Conservation (phyloP, 176 grass and related monocot genomes). For the Guadua angustifolia region DNA sequence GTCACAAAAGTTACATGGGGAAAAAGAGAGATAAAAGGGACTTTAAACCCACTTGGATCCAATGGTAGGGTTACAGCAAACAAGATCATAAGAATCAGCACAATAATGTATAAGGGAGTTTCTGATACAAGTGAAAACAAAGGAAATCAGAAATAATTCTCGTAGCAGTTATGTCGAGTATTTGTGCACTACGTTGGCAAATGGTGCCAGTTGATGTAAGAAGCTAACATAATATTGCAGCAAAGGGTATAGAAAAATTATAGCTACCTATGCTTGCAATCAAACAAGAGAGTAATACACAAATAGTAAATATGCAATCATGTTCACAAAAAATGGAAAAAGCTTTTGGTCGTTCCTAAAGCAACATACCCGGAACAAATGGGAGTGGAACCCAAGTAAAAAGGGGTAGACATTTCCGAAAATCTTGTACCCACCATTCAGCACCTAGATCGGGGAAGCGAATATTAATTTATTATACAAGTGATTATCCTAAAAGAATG, state of each 20-base stretch:
- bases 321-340: not conserved
- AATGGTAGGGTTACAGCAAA: conserved; percentile 82
- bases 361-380: conserved; percentile 73
- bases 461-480: conserved; percentile 21
- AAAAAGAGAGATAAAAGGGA: conserved; percentile 8
- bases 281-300: not conserved
- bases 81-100: conserved; percentile 76
- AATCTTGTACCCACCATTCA: conserved; percentile 99
- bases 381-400: conserved; percentile 83
- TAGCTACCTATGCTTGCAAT: not conserved
- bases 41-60: conserved; percentile 78
- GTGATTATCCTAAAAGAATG: conserved; percentile 4
- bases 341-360: not conserved
- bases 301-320: not conserved
- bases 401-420: conserved; percentile 81
- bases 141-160: conserved; percentile 37
- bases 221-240: not conserved
- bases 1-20: not conserved
- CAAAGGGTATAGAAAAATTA: conserved; percentile 18
- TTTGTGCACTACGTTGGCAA: conserved; percentile 26
- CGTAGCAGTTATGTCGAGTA: not conserved
- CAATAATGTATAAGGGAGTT: conserved; percentile 75
- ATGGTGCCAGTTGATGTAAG: not conserved
- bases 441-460: conserved; percentile 59
- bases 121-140: conserved; percentile 62